Evolutionary conservation across 176 grass and related monocot genomes (phyloP), one percentile per base, ranked within the genome.

Genomic region (Miscanthus lutarioriparius): DNA sequence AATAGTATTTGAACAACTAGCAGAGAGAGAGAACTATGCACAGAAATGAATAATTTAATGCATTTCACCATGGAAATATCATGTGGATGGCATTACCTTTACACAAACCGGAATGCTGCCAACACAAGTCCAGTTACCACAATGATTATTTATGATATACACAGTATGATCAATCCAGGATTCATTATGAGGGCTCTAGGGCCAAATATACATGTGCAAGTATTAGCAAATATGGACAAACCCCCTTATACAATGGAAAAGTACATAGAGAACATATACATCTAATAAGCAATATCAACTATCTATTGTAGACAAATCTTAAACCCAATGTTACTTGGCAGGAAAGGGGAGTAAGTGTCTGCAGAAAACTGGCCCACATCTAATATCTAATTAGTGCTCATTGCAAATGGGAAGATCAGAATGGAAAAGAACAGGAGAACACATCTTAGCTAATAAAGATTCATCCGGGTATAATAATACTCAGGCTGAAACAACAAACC

Each of bases 401-500:
- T 54, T 70, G 64, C 45, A 54, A 32, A 81, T 25, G 28, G 12
- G 20, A 32, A 73, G 47, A 49, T 74, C 71, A 49, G 12, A 30
- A 74, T 75, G 44, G 9, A 79, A 36, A 81, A 53, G 32, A 41
- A 80, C 7, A 53, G 35, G 28, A 53, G 1, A 33, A 22, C 45
- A 53, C 19, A 54, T 25, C 16, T 68, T 38, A 69, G 64, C 19
- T 38, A 56, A 76, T 22, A 35, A 70, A 81, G 30, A 68, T 48
- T 33, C 26, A 68, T 80, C 78, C 25, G 67, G 30, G 27, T 25
- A 37, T 30, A 53, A 69, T 39, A 80, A 37, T 81, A 58, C 8
- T 75, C 39, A 61, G n/a, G 64, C 47, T 49, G 26, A 74, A 75
- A 59, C 40, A 47, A 89, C 80, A 74, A 81, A 87, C 90, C 91